Percentiles rank a stretch among this genome's conserved stretches.
Evolutionary conservation across 768 basidiomycete species (phyloP).

Genomic region (Phaeolepiota aurea): DNA sequence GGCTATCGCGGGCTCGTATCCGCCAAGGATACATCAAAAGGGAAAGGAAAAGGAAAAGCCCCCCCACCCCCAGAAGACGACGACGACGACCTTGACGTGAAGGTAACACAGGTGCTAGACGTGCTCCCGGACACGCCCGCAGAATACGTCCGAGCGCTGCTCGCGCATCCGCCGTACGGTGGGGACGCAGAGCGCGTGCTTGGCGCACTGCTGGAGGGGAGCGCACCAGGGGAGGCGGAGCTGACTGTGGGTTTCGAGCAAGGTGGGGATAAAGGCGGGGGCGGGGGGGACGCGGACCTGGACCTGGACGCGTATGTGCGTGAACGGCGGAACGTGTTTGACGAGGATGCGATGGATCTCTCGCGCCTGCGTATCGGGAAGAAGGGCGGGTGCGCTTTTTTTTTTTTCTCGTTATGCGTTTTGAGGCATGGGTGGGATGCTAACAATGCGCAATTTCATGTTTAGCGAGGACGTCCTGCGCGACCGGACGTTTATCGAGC

Average conservation of each 20-base stretch:
- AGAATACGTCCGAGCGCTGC: conserved; percentile 49
- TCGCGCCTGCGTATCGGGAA: conserved; percentile 54
- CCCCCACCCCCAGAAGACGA: conserved; percentile 7
- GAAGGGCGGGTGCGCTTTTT: conserved; percentile 35
- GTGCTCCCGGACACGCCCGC: conserved; percentile 59
- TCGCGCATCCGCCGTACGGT: conserved; percentile 40
- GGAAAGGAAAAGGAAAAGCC: conserved; percentile 28
- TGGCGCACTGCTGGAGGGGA: conserved; percentile 69
- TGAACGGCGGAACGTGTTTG: conserved; percentile 67
- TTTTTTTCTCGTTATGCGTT: conserved; percentile 1
- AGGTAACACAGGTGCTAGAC: conserved; percentile 65
- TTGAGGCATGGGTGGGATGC: too few relatives aligned
- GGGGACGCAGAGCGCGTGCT: conserved; percentile 56
- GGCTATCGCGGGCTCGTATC: conserved; percentile 20
- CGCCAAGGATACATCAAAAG: conserved; percentile 16
- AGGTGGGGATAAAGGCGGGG: not conserved
- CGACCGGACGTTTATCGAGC: conserved; percentile 53
- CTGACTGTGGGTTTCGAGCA: conserved; percentile 4
- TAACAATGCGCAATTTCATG: conserved; percentile 4
- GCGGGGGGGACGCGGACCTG: not conserved
- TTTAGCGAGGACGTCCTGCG: conserved; percentile 41
- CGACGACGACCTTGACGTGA: conserved; percentile 43
- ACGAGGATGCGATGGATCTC: conserved; percentile 63
- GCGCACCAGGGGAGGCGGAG: conserved; percentile 32
- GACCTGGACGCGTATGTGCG: conserved; percentile 15